Conservation (phyloP, 164 flowering plant genomes). For the Kingdonia uniflora region DNA sequence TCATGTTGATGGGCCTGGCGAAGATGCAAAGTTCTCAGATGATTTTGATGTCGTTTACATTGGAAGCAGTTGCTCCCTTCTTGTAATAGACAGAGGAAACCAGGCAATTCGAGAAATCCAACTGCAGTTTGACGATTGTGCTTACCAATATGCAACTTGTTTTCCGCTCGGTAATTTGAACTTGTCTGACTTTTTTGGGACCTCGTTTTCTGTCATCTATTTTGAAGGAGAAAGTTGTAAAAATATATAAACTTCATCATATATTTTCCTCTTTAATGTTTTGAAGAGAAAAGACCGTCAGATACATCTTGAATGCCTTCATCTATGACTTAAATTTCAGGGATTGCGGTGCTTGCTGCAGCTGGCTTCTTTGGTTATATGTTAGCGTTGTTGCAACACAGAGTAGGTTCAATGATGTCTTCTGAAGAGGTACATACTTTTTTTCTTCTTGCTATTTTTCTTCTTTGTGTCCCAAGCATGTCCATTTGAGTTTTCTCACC, state of each 20-base stretch:
- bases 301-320: no score
- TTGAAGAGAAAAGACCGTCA: no score
- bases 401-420: conserved; percentile 58
- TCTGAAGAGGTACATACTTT: conserved; percentile 45
- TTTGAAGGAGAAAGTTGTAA: background rate
- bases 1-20: conserved; percentile 92
- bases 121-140: conserved; percentile 89
- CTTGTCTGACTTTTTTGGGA: background rate
- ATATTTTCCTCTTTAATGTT: no score
- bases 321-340: conserved; percentile 37
- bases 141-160: conserved; percentile 74
- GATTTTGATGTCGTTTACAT: conserved; percentile 90
- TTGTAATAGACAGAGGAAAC: conserved; percentile 86
- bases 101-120: conserved; percentile 90
- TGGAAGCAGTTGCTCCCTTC: conserved; percentile 95
- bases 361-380: conserved; percentile 93
- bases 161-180: conserved; percentile 63
- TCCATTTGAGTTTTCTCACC: no score
- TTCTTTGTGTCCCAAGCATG: background rate
- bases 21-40: conserved; percentile 84
- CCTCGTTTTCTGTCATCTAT: background rate
- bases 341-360: conserved; percentile 71
- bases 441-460: background rate
- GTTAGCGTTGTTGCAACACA: conserved; percentile 77
- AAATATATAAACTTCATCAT: background rate